phyloP scores from a whole-genome alignment of 2,329 filamentous ascomycete species.

The Venturia nashicola region DNA sequence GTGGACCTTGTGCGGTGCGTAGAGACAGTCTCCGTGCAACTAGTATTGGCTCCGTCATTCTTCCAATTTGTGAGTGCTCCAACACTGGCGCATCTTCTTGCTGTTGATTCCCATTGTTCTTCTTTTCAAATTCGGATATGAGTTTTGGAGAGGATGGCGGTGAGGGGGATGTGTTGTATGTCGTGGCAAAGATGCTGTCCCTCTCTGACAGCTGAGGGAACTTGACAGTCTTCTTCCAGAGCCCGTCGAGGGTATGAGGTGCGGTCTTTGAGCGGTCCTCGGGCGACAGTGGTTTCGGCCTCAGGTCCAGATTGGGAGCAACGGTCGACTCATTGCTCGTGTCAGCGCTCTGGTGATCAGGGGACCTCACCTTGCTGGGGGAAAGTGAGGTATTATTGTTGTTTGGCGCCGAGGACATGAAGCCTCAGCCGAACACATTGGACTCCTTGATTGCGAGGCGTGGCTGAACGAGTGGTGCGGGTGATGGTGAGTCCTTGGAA shows the following conservation, averaged over 20 bases:
- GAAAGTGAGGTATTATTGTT: slow-evolving; percentile 27
- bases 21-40: background rate
- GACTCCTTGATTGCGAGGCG: slow-evolving; percentile 18
- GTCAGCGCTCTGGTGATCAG: background rate
- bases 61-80: background rate
- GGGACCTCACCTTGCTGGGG: slow-evolving; percentile 23
- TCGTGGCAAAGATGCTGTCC: slow-evolving; percentile 52
- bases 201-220: slow-evolving; percentile 46
- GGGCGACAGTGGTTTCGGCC: slow-evolving; percentile 16
- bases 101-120: slow-evolving; percentile 5
- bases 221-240: slow-evolving; percentile 25
- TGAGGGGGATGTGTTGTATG: slow-evolving; percentile 27
- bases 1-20: background rate
- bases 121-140: background rate
- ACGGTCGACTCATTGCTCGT: background rate
- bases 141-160: background rate
- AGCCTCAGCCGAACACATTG: slow-evolving; percentile 23
- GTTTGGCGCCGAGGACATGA: slow-evolving; percentile 29
- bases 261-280: slow-evolving; percentile 26
- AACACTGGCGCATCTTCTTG: background rate
- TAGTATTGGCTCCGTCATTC: background rate
- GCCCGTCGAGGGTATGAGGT: slow-evolving; percentile 21
- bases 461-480: slow-evolving; percentile 9
- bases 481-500: no score
- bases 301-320: slow-evolving; percentile 2